Conservation (phyloP, 805 yeast species). For the Ascoidea asiatica region DNA sequence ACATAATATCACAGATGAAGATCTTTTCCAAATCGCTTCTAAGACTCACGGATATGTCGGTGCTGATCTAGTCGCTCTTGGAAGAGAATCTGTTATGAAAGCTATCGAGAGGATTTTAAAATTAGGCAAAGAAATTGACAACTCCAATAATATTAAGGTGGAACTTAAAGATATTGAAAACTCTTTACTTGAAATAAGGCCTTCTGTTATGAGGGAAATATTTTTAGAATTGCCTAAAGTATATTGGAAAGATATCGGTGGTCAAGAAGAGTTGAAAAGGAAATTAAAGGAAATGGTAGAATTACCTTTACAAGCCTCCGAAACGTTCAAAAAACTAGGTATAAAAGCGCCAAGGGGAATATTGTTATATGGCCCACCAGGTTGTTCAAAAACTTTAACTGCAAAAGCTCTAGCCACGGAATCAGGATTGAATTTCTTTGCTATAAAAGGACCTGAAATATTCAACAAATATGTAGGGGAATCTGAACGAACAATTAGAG, state of each 20-base stretch:
- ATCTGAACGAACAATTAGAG: conserved; percentile 85
- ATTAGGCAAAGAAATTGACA: conserved; percentile 12
- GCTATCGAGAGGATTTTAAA: conserved; percentile 54
- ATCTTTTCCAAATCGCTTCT: conserved; percentile 50
- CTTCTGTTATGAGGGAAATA: conserved; percentile 95
- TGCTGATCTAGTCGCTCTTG: conserved; percentile 80
- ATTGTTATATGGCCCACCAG: conserved; percentile 93
- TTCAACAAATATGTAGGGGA: conserved; percentile 95
- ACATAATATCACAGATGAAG: conserved; percentile 36
- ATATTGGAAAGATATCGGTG: conserved; percentile 91
- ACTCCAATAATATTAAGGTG: conserved; percentile 30
- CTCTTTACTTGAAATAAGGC: conserved; percentile 72
- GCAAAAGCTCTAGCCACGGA: conserved; percentile 95
- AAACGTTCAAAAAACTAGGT: conserved; percentile 64
- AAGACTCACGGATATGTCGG: conserved; percentile 97
- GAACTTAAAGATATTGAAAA: conserved; percentile 43
- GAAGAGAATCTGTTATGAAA: conserved; percentile 78
- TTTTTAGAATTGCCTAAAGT: conserved; percentile 91
- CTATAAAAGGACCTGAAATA: conserved; percentile 95
- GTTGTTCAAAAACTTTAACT: conserved; percentile 89
- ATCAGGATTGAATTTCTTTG: conserved; percentile 83
- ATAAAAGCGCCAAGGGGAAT: conserved; percentile 89
- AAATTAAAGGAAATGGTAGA: conserved; percentile 85
- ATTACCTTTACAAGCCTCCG: conserved; percentile 75
- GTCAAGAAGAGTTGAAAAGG: conserved; percentile 72